phyloP scores from a whole-genome alignment of 805 yeast genomes.

The Candida nonsorbophila region DNA sequence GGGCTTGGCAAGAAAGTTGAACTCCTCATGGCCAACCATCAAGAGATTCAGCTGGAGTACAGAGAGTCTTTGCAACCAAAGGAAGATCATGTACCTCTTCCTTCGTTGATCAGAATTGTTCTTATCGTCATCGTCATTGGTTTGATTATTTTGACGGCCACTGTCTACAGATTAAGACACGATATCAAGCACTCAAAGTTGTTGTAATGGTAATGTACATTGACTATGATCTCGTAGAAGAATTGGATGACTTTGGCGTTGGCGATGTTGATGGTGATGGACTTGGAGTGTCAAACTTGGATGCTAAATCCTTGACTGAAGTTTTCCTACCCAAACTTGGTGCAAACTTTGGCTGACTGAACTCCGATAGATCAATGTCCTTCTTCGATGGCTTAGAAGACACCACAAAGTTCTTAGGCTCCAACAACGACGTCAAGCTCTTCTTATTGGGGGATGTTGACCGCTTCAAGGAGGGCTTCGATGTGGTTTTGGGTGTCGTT shows the following conservation, averaged over 20 bases:
- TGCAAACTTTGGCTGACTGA: conserved; percentile 23
- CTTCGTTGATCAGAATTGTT: conserved; percentile 29
- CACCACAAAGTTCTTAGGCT: conserved; percentile 9
- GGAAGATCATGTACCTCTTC: conserved; percentile 14
- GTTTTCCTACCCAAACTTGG: conserved; percentile 22
- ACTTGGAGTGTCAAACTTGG: conserved; percentile 15
- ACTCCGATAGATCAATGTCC: conserved; percentile 19
- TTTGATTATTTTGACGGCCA: conserved; percentile 35
- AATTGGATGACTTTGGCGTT: conserved; percentile 11
- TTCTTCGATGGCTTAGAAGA: conserved; percentile 17
- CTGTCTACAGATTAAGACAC: conserved; percentile 50
- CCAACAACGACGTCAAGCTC: conserved; percentile 16
- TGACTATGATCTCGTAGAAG: conserved; percentile 8
- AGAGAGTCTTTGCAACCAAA: conserved; percentile 8
- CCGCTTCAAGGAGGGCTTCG: conserved; percentile 23
- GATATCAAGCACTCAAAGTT: conserved; percentile 61
- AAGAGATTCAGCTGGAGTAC: conserved; percentile 28
- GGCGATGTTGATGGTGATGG: conserved; percentile 9
- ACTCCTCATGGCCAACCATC: conserved; percentile 34
- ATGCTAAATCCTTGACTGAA: conserved; percentile 29
- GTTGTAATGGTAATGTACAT: conserved; percentile 23
- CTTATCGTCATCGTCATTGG: conserved; percentile 37
- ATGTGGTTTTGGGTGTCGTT: no score
- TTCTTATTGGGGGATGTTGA: conserved; percentile 37
- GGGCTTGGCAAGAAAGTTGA: conserved; percentile 34